These are phyloP conservation scores for Aspergillaceae sp. DNA, from an alignment of 2,329 filamentous ascomycete species.

Conservation along the genomic window DNA sequence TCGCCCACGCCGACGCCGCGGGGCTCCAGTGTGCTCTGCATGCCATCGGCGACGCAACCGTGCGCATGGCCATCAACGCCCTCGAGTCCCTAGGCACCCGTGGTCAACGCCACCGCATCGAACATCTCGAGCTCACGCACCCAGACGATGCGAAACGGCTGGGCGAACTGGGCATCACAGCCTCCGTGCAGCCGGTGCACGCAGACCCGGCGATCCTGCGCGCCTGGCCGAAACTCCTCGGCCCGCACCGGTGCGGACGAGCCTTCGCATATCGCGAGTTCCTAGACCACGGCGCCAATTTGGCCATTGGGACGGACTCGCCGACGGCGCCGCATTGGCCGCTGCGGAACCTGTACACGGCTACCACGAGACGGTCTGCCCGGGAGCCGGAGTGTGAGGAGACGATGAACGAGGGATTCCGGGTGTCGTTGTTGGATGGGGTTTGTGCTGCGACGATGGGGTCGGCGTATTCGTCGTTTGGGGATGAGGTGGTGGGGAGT, in stretches of 20 bases:
- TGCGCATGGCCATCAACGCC: slow-evolving; percentile 38
- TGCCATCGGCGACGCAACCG: slow-evolving; percentile 43
- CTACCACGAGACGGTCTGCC: slow-evolving; percentile 40
- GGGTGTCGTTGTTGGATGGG: slow-evolving; percentile 33
- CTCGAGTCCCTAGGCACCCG: slow-evolving; percentile 18
- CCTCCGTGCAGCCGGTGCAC: slow-evolving; percentile 32
- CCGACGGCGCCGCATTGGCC: slow-evolving; percentile 41
- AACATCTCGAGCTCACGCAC: slow-evolving; percentile 44
- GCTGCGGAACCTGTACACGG: slow-evolving; percentile 41
- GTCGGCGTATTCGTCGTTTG: slow-evolving; percentile 39
- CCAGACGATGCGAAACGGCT: slow-evolving; percentile 39
- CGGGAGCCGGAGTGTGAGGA: slow-evolving; percentile 26
- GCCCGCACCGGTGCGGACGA: slow-evolving; percentile 33
- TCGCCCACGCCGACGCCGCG: slow-evolving; percentile 35
- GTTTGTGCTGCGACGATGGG: slow-evolving; percentile 38
- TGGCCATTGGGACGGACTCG: slow-evolving; percentile 42
- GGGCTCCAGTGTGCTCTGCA: slow-evolving; percentile 43
- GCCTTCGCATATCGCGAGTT: slow-evolving; percentile 46
- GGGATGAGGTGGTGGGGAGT: slow-evolving; percentile 30
- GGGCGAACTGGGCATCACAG: slow-evolving; percentile 37
- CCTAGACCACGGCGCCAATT: slow-evolving; percentile 29
- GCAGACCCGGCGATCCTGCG: slow-evolving; percentile 39
- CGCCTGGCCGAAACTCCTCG: slow-evolving; percentile 40
- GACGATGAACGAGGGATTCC: slow-evolving; percentile 37
- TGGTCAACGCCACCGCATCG: slow-evolving; percentile 40